Conservation (phyloP, 2,329 filamentous ascomycete genomes). For the Camillea tinctor region DNA sequence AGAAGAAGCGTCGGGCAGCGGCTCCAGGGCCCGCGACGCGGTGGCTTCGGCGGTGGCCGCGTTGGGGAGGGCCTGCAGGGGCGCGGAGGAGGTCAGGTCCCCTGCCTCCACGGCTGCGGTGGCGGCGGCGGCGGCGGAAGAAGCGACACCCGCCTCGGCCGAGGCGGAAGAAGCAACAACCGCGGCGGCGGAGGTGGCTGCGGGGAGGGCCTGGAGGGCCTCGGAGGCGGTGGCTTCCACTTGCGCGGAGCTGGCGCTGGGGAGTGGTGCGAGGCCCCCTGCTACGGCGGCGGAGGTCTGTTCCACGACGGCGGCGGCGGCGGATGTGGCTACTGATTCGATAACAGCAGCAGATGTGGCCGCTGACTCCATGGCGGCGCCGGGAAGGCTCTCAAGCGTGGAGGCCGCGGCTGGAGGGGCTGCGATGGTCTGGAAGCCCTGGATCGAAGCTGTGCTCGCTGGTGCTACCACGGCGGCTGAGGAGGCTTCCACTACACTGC, state of each 20-base stretch:
- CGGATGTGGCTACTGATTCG: not conserved
- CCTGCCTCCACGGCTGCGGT: not conserved
- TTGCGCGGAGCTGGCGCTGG: not conserved
- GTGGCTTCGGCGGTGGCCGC: slow-evolving; percentile 2
- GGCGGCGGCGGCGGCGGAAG: slow-evolving; percentile 13
- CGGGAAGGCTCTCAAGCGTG: not conserved
- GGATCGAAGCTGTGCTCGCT: slow-evolving; percentile 8
- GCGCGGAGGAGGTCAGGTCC: not conserved
- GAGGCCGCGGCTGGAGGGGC: not conserved
- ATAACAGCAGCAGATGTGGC: too few relatives aligned
- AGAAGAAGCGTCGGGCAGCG: slow-evolving; percentile 1
- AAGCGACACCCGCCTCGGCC: too few relatives aligned
- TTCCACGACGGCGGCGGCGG: not conserved
- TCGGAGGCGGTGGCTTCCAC: slow-evolving; percentile 4
- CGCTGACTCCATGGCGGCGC: too few relatives aligned
- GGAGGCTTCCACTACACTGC: not conserved
- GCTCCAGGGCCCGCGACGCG: not conserved
- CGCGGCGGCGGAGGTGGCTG: slow-evolving; percentile 9
- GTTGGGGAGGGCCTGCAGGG: slow-evolving; percentile 11
- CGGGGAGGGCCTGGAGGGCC: slow-evolving; percentile 2
- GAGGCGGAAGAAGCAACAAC: too few relatives aligned
- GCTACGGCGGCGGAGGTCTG: not conserved
- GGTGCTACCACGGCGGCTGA: not conserved
- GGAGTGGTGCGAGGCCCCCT: not conserved
- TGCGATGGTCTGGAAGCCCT: slow-evolving; percentile 18